Percentiles rank a stretch among this genome's conserved stretches.
phyloP scores from a whole-genome alignment of 1,284 basidiomycete genomes.

The Xanthoconium separans region DNA sequence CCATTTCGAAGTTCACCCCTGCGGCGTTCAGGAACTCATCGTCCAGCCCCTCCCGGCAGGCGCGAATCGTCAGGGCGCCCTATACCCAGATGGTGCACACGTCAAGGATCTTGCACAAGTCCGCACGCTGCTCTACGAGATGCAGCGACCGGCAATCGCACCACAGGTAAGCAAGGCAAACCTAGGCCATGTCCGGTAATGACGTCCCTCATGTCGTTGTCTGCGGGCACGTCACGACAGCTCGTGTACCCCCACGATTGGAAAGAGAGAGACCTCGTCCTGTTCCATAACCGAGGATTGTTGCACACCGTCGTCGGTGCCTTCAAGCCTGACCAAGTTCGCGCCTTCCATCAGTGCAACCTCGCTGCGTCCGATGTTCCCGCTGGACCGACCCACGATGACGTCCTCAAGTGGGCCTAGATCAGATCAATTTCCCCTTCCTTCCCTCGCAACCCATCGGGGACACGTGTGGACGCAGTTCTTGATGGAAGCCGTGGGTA shows the following conservation, averaged over 20 bases:
- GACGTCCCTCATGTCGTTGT: not conserved
- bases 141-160: slow-evolving; percentile 49
- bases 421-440: not conserved
- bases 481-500: slow-evolving; percentile 9
- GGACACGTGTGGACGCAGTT: slow-evolving; percentile 3
- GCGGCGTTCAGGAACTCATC: slow-evolving; percentile 48
- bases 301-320: slow-evolving; percentile 56
- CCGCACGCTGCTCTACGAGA: slow-evolving; percentile 61
- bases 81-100: slow-evolving; percentile 68
- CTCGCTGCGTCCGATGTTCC: slow-evolving; percentile 61
- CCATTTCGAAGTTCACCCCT: slow-evolving; percentile 71
- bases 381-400: slow-evolving; percentile 36
- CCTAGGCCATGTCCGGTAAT: not conserved
- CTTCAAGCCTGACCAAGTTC: slow-evolving; percentile 59
- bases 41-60: slow-evolving; percentile 57
- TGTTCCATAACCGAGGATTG: slow-evolving; percentile 11
- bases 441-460: not conserved
- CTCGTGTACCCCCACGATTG: slow-evolving; percentile 64
- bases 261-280: slow-evolving; percentile 15
- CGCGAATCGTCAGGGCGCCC: slow-evolving; percentile 41
- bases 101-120: slow-evolving; percentile 63
- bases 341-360: slow-evolving; percentile 68
- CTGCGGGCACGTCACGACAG: slow-evolving; percentile 21
- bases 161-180: slow-evolving; percentile 2
- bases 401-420: slow-evolving; percentile 11